Evolutionary conservation across 1,139 yeast species (phyloP).

Genomic region (Magnusiomyces ingens): DNA sequence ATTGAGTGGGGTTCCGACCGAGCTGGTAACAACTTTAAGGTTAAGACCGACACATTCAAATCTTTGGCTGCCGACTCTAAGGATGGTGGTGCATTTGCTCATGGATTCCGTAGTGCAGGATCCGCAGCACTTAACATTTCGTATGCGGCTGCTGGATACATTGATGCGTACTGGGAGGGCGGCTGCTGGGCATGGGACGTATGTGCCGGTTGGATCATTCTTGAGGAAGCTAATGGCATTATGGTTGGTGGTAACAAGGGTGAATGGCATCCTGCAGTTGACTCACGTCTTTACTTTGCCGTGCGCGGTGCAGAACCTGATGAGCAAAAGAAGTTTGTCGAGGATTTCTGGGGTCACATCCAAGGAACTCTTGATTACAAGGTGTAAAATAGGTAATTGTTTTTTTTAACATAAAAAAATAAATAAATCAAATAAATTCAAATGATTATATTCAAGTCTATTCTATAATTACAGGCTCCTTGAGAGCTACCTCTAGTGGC

Average conservation of each 20-base stretch:
- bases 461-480: conserved; percentile 1
- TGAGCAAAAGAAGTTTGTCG: conserved; percentile 34
- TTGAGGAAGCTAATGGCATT: conserved; percentile 51
- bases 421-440: too few relatives aligned
- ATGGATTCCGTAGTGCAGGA: conserved; percentile 52
- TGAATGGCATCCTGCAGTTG: conserved; percentile 43
- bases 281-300: conserved; percentile 46
- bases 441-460: background rate
- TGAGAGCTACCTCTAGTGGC: conserved; percentile 72
- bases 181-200: conserved; percentile 62
- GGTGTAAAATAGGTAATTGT: too few relatives aligned
- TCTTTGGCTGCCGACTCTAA: conserved; percentile 40
- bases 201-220: conserved; percentile 57
- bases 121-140: conserved; percentile 56
- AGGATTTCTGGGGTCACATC: conserved; percentile 45
- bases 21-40: conserved; percentile 42
- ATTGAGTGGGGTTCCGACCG: conserved; percentile 56
- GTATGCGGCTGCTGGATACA: conserved; percentile 48
- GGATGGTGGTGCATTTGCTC: conserved; percentile 44
- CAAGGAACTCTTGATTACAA: conserved; percentile 40
- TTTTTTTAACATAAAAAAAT: too few relatives aligned
- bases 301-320: conserved; percentile 49
- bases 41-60: conserved; percentile 43
- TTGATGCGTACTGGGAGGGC: conserved; percentile 59
- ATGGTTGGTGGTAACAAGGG: conserved; percentile 48